Base-by-base conservation (phyloP, 306 rosid species). In the Cucurbita maxima region DNA sequence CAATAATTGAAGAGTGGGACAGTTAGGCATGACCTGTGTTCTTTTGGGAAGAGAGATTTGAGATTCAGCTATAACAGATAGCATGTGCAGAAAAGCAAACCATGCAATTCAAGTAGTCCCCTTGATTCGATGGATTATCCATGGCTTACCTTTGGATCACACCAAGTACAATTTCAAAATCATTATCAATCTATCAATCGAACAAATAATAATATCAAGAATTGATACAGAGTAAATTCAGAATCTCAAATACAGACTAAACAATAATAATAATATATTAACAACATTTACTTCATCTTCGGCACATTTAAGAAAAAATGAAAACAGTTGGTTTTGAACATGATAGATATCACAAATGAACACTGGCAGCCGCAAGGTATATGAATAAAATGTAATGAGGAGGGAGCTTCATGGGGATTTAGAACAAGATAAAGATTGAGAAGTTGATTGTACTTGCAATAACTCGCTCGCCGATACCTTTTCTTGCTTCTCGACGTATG, bases 401-500 rank as follows among this genome's bases (percentile, higher is more conserved):
- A 61, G 3, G 51, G 40, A 44, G 54, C 8, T 44, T 66, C 45
- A 66, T 20, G 38, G 30, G 52, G 71, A 64, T 64, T 16, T 64
- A 43, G 71, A 64, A 52, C 3, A 3, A 44, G 72, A 44, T 44
- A 43, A 20, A 44, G 72, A 66, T 66, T 15, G 55, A 43, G 72
- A 18, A 66, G 37, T 64, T 8, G 71, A 41, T 64, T 64, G 16
- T 64, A 64, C 71, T 43, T 43, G 50, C 36, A 1, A 4, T 64
- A 64, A 5, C 51, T 78, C 86, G 84, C 55, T 82, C 37, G 81
- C 83, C n/a, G 82, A 88, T 64, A 80, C 81, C 44, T 76, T 78
- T 76, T 93, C 93, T 72, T 86, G 89, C 82, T 77, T 82, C 81
- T 84, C 89, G 44, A 90, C 84, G 68, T 93, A 93, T 63, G 98